Evolutionary conservation across 2,329 filamentous ascomycete species (phyloP).

Genomic region (Xylariaceae sp.): DNA sequence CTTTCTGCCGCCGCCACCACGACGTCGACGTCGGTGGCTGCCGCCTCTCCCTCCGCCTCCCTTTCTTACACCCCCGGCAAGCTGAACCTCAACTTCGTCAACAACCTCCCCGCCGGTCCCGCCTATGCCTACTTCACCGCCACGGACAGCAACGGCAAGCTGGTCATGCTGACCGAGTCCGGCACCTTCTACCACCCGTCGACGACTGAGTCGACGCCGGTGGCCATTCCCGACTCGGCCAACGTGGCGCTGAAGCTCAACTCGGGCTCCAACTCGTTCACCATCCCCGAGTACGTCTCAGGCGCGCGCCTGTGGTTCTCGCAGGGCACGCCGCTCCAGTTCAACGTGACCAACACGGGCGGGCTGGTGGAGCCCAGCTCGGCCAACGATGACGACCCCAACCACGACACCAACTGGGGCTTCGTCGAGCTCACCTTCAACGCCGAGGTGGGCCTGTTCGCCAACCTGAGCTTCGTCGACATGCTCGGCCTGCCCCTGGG

Average conservation of each 20-base stretch:
- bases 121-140: constrained; percentile 36
- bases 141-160: constrained; percentile 24
- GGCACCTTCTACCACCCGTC: constrained; percentile 33
- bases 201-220: constrained; percentile 23
- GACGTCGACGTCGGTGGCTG: no score
- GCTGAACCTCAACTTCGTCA: constrained; percentile 25
- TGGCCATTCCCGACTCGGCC: constrained; percentile 17
- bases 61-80: no score
- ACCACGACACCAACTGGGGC: constrained; percentile 37
- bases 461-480: constrained; percentile 45
- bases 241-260: constrained; percentile 28
- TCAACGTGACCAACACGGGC: constrained; percentile 22
- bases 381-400: constrained; percentile 35
- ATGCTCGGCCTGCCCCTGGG: constrained; percentile 44
- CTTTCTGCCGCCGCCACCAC: no score
- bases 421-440: constrained; percentile 43
- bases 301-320: constrained; percentile 35
- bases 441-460: constrained; percentile 29
- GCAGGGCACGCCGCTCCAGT: constrained; percentile 32
- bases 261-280: constrained; percentile 30
- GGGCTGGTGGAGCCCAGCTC: constrained; percentile 42
- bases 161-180: constrained; percentile 31
- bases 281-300: constrained; percentile 31
- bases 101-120: constrained; percentile 29
- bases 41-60: no score